A percentile compares a stretch with the other conserved stretches of the same genome.
phyloP scores from a whole-genome alignment of 192 early-diverging fungal species.

The Podila horticola region DNA sequence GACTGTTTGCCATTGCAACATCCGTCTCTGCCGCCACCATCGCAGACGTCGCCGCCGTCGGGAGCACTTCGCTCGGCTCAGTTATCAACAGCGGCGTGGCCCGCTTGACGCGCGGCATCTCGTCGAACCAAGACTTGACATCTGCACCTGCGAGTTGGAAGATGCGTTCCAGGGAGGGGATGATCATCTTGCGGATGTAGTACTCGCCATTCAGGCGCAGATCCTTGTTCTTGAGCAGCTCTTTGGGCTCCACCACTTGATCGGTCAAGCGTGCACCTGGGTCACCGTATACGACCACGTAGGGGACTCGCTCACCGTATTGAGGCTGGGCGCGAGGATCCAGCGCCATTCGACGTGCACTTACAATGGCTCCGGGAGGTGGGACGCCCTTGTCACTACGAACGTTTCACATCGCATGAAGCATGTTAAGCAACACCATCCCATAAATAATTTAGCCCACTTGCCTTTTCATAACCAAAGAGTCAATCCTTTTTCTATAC shows the following conservation, averaged over 20 bases:
- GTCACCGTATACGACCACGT: slow-evolving; percentile 81
- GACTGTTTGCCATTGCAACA: background rate
- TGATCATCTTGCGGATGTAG: slow-evolving; percentile 88
- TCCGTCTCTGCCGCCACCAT: slow-evolving; percentile 18
- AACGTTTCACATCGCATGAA: too few species aligned
- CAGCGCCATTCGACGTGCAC: slow-evolving; percentile 68
- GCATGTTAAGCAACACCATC: background rate
- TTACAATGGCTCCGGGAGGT: slow-evolving; percentile 81
- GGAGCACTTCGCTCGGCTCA: background rate
- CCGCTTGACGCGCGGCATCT: slow-evolving; percentile 73
- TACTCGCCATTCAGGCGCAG: slow-evolving; percentile 81
- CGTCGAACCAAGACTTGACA: slow-evolving; percentile 74
- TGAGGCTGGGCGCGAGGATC: slow-evolving; percentile 86
- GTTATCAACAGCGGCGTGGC: slow-evolving; percentile 53
- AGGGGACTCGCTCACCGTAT: slow-evolving; percentile 91
- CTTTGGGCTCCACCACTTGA: slow-evolving; percentile 74
- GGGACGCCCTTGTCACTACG: slow-evolving; percentile 61
- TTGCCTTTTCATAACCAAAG: background rate
- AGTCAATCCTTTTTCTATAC: slow-evolving; percentile 27
- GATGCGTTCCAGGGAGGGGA: slow-evolving; percentile 80
- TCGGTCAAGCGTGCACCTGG: slow-evolving; percentile 75
- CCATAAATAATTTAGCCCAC: background rate
- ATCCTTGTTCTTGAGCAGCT: slow-evolving; percentile 68
- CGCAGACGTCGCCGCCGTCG: slow-evolving; percentile 4
- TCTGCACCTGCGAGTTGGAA: slow-evolving; percentile 86